These are phyloP conservation scores for Eucalyptus caleyi DNA, from an alignment of 345 rosid genomes.

Conservation along the genomic window DNA sequence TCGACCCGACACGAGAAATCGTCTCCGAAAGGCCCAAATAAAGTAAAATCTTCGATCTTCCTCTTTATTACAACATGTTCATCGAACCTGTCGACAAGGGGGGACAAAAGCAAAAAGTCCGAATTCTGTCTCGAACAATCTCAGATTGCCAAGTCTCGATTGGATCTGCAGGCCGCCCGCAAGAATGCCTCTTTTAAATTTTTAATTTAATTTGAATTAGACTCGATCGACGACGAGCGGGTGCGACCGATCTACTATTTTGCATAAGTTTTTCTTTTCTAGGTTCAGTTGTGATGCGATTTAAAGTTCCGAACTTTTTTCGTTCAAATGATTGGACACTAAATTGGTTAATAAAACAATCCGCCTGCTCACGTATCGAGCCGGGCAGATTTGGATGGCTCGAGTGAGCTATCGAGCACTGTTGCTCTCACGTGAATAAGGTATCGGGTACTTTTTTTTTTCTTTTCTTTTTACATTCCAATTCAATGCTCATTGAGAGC, in stretches of 20 bases:
- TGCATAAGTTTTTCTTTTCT: neutral
- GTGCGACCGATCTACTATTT: neutral
- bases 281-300: neutral
- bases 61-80: neutral
- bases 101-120: neutral
- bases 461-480: no score
- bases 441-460: neutral
- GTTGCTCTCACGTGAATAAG: neutral
- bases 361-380: rapidly evolving
- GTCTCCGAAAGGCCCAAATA: neutral
- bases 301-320: neutral
- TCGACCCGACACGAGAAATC: neutral
- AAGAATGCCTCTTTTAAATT: neutral
- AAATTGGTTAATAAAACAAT: neutral
- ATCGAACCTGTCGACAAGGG: neutral
- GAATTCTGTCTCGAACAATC: neutral
- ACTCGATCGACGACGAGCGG: neutral
- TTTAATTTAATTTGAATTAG: neutral
- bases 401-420: neutral
- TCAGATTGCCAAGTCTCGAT: neutral
- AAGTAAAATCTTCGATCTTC: neutral
- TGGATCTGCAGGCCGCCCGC: neutral
- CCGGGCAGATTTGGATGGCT: neutral
- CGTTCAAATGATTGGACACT: neutral
- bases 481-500: neutral